Base-by-base conservation (phyloP, 2,329 filamentous ascomycete genomes). In the Lithohypha guttulata region DNA sequence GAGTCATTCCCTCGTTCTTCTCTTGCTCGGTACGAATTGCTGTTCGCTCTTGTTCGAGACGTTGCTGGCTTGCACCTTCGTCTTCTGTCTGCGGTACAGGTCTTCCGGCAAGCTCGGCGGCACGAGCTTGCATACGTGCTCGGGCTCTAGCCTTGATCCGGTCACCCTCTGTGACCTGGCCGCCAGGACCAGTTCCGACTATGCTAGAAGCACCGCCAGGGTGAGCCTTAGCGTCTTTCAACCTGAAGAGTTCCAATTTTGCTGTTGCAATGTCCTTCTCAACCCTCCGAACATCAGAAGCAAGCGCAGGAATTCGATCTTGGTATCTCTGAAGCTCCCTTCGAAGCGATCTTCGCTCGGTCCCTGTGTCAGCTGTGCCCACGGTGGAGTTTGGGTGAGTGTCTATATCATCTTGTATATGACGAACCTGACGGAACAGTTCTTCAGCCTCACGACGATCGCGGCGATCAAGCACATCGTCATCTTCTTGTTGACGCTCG, bases 81-180 rank as follows among this genome's bases (percentile, higher is more conserved):
- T 93, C 84, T 44, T 79, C 73, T 31, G 65, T 67, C 25, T 84
- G 77, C 32, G 78, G 69, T 29, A 80, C 66, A 56, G 87, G 86
- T 60, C 81, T 85, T 42, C 91, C 91, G 15, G 86, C 85, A 47
- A 98, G 66, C 13, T 91, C 89, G 41, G 91, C 91, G 50, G 91
- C 87, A 43, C 91, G 81, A 55, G 94, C 87, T 64, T 96, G 89
- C 91, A 98, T 98, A 78, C 95, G 93, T 26, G 89, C 89, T 64
- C 87, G 93, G 21, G 91, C 89, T 51, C 87, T 78, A 23, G 91
- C 91, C 66, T 95, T 96, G 50, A 96, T 75, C 39, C 89, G 78
- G 62, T 98, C 91, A 3, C 85, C 82, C 61, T 98, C 91, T 0
- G 91, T 98, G 28, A 98, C 77, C 30, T 77, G 65, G 37, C 91